Base-by-base conservation (phyloP, 2,329 filamentous ascomycete species). In the Exophiala dermatitidis region DNA sequence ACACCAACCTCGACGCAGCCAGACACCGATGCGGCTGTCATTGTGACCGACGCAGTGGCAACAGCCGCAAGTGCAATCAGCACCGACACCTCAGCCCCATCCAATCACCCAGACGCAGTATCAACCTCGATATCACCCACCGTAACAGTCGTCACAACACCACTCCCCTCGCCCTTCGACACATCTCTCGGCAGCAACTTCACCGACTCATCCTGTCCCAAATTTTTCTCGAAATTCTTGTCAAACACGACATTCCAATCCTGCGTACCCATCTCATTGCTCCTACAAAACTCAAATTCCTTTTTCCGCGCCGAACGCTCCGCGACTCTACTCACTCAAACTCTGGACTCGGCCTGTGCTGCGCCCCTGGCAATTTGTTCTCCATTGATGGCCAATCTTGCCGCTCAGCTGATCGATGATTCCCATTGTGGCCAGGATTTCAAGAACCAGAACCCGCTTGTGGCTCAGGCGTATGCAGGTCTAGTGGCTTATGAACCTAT, bases 291-390 rank as follows among this genome's bases (percentile, higher is more conserved):
- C 58, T 96, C 91, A 6, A 80, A 78, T 48, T 82, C 82, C 38
- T 95, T 96, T 72, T 97, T 97, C 74, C 75, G 88, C 52, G 84
- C 84, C 12, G 78, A 85, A 57, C 84, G 81, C 65, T 86, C 86
- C 3, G 75, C 85, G 34, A 75, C 86, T 46, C 77, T 79, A 62
- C 86, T 91, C 55, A 88, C 89, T 1, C 81, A 82, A 57, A 83
- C 87, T 19, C 81, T 98, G 48, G 87, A 95, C 62, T 80, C 82
- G 10, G 81, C 88, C 6, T 98, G 93, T 69, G 74, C 75, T 2
- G 83, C 84, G 55, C 76, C 90, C 62, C 70, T 82, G 50, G 72
- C 75, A 4, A 72, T 74, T 56, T 98, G 93, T 74, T 76, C 76
- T 32, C 64, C 70, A 1, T 79, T 85, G 57, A 82, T 96, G 72